Evolutionary conservation across 805 yeast species (phyloP), one percentile per base, ranked within the genome.

Genomic region (Suhomyces vadensis): DNA sequence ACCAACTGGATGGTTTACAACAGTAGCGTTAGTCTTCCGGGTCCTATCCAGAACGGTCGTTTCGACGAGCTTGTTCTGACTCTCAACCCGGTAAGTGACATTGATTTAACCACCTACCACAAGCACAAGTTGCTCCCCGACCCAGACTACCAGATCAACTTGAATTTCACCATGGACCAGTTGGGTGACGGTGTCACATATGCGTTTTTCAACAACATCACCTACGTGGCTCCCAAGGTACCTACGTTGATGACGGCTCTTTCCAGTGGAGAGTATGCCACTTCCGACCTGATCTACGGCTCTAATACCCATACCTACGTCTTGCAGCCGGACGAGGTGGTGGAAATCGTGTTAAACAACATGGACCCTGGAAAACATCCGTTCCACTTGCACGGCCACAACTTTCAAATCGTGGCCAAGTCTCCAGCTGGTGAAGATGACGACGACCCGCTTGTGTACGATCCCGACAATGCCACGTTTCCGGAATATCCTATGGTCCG

Each of bases 291-390:
- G n/a, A 81, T 91, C 41, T 92, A 86, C 58, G 92, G 95, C 38
- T 73, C 84, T 14, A 83, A 82, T 56, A 81, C 85, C 43, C 83
- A 83, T 58, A 67, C 86, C 0, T 76, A 74, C 54, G 74, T 88
- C 1, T 65, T 89, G 17, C 77, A 79, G 44, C 58, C 71, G 4
- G 79, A 78, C 40, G 87, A 84, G 39, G 76, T 83, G 31, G 74
- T 91, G 37, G 96, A 90, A 54, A 65, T 90, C 36, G 85, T 88
- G 1, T 61, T 90, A 36, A 85, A 88, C 60, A 91, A 90, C 59
- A 74, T 73, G 56, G 97, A 90, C 61, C 82, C 85, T 3, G 87
- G 89, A 47, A 82, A 82, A 51, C 91, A 84, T 62, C 89, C 89
- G 17, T 84, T 84, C 79, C 91, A 84, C 61, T 73, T 84, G 54